phyloP scores from a whole-genome alignment of 1,139 yeast genomes.

The Barnettozyma hawaiiensis region DNA sequence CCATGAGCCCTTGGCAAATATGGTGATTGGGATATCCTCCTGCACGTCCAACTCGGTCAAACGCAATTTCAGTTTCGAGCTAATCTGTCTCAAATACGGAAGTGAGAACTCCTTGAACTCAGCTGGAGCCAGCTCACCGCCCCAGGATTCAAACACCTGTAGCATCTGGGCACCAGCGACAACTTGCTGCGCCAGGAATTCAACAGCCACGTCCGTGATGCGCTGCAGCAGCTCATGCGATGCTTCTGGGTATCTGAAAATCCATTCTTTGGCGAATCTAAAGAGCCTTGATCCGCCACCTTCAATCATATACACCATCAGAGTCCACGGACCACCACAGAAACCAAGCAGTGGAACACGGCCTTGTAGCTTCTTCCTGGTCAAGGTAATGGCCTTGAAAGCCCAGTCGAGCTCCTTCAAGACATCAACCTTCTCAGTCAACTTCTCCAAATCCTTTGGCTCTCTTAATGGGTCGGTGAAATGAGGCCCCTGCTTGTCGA shows the following conservation, averaged over 20 bases:
- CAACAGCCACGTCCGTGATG: slow-evolving; percentile 84
- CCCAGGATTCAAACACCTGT: slow-evolving; percentile 97
- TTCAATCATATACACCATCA: slow-evolving; percentile 94
- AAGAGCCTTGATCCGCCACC: slow-evolving; percentile 95
- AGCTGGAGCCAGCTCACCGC: slow-evolving; percentile 87
- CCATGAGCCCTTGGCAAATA: slow-evolving; percentile 97
- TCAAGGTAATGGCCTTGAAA: slow-evolving; percentile 80
- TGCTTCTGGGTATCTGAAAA: slow-evolving; percentile 70
- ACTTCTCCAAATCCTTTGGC: slow-evolving; percentile 57
- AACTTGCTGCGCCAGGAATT: slow-evolving; percentile 90
- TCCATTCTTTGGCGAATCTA: slow-evolving; percentile 89
- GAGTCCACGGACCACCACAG: slow-evolving; percentile 98
- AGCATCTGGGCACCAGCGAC: slow-evolving; percentile 97
- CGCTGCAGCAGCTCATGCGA: slow-evolving; percentile 69
- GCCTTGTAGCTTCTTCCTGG: slow-evolving; percentile 78
- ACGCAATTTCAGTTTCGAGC: slow-evolving; percentile 61
- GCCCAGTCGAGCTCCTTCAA: slow-evolving; percentile 86
- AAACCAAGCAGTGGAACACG: slow-evolving; percentile 93
- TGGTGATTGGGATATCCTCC: slow-evolving; percentile 78
- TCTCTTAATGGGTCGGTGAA: slow-evolving; percentile 82
- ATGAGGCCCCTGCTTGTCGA: slow-evolving; percentile 93
- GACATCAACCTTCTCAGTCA: slow-evolving; percentile 63
- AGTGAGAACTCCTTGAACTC: slow-evolving; percentile 86
- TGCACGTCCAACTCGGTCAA: slow-evolving; percentile 63
- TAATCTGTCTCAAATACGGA: slow-evolving; percentile 80